Evolutionary conservation across 306 rosid genomes (phyloP).

Genomic region (Sesbania bispinosa): DNA sequence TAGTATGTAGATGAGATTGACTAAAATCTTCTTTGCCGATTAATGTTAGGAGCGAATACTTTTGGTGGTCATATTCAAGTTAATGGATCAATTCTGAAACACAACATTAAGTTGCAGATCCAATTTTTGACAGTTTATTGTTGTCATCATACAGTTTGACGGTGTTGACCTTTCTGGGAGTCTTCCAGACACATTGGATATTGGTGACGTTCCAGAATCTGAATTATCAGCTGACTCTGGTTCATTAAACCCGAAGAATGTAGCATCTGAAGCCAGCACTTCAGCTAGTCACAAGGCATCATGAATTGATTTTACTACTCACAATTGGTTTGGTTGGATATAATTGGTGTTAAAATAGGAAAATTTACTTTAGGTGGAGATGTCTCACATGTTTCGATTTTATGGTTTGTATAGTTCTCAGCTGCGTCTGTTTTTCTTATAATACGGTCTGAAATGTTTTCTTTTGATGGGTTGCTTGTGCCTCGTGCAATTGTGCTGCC

Average conservation of each 20-base stretch:
- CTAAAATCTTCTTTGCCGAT: not conserved
- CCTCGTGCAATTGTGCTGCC: constrained; percentile 29
- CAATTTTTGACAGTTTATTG: constrained; percentile 15
- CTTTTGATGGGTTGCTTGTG: constrained; percentile 36
- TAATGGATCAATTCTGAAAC: constrained; percentile 1
- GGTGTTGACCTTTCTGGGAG: constrained; percentile 46
- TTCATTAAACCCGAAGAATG: constrained; percentile 52
- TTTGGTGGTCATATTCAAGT: not conserved
- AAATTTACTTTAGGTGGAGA: constrained; percentile 21
- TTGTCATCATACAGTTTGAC: constrained; percentile 40
- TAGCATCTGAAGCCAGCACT: constrained; percentile 51
- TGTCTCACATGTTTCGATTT: constrained; percentile 13
- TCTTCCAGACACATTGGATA: constrained; percentile 83
- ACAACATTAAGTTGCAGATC: not conserved
- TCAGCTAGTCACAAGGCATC: constrained; percentile 40
- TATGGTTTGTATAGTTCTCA: constrained; percentile 55
- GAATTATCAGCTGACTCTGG: constrained; percentile 35
- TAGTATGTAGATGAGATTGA: not conserved
- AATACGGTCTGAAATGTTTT: constrained; percentile 30
- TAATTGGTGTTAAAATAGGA: constrained; percentile 44
- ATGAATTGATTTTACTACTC: constrained; percentile 36
- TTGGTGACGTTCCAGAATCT: constrained; percentile 80
- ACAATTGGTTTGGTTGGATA: constrained; percentile 34
- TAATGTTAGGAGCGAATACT: not conserved
- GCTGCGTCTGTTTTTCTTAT: constrained; percentile 33